Percentiles rank a stretch among this genome's conserved stretches.
phyloP scores from a whole-genome alignment of 1,284 basidiomycete species.

The Vanrija humicola region DNA sequence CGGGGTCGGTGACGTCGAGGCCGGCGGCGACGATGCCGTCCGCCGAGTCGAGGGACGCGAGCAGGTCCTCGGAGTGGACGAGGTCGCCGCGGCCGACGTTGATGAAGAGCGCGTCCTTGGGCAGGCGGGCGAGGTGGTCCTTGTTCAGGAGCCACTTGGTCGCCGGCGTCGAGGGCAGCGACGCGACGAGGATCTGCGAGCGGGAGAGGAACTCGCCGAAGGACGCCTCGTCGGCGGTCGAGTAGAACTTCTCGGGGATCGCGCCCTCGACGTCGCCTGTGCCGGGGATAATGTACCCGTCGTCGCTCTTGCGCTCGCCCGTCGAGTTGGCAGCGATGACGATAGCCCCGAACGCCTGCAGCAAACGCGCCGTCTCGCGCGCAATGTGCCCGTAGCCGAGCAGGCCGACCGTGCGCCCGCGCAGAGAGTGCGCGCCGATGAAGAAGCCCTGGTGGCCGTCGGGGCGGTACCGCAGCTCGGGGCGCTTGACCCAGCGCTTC shows the following conservation, averaged over 20 bases:
- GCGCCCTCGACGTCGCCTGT: constrained; percentile 43
- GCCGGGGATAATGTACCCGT: constrained; percentile 44
- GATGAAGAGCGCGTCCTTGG: constrained; percentile 40
- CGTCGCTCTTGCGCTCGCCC: constrained; percentile 33
- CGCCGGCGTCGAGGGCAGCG: constrained; percentile 40
- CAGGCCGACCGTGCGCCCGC: constrained; percentile 14
- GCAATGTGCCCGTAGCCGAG: constrained; percentile 37
- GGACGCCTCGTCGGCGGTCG: constrained; percentile 30
- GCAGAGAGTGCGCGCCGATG: constrained; percentile 1
- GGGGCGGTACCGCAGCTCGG: constrained; percentile 13
- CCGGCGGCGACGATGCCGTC: constrained; percentile 34
- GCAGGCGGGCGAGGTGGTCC: constrained; percentile 31
- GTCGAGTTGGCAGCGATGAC: constrained; percentile 47
- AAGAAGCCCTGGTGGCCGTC: constrained; percentile 2
- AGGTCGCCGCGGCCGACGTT: constrained; percentile 49
- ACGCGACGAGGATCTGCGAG: constrained; percentile 41
- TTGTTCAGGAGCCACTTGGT: constrained; percentile 33
- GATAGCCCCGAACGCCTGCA: constrained; percentile 37
- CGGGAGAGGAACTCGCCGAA: constrained; percentile 38
- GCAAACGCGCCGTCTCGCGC: constrained; percentile 42
- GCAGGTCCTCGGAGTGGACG: constrained; percentile 20
- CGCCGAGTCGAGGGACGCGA: constrained; percentile 1
- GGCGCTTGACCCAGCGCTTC: constrained; percentile 18
- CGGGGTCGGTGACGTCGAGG: constrained; percentile 50
- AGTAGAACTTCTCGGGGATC: constrained; percentile 40